Conservation (phyloP, 1,284 basidiomycete species). For the Fomitopsis betulina region DNA sequence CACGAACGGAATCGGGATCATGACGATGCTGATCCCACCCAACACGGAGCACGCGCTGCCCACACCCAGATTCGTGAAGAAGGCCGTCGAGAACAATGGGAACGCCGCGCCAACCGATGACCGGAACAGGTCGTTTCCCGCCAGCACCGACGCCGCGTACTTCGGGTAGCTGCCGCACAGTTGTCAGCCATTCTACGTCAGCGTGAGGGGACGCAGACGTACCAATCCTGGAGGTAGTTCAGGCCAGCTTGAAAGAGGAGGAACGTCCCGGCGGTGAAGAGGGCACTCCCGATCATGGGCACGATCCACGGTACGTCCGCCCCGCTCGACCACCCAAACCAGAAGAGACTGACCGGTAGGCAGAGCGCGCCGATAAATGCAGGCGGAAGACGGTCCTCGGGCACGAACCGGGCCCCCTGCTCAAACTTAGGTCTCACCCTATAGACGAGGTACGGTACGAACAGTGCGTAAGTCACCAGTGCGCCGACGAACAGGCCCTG, state of each 20-base stretch:
- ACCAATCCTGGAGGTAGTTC: conserved; percentile 1
- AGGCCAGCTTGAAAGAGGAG: conserved; percentile 28
- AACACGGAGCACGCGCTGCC: conserved; percentile 29
- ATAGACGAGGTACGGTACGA: conserved; percentile 15
- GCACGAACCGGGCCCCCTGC: conserved; percentile 20
- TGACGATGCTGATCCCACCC: conserved; percentile 25
- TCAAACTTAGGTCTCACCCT: conserved; percentile 14
- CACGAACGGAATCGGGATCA: conserved; percentile 26
- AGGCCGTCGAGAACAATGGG: conserved; percentile 30
- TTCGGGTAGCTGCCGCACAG: conserved; percentile 27
- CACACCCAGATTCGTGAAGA: conserved; percentile 30
- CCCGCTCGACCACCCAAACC: conserved; percentile 39
- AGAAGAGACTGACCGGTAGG: conserved; percentile 38
- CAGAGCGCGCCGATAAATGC: conserved; percentile 33
- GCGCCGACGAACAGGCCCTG: conserved; percentile 34
- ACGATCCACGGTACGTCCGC: conserved; percentile 27
- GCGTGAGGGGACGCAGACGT: not conserved
- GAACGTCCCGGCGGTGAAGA: conserved; percentile 24
- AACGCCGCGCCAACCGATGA: conserved; percentile 32
- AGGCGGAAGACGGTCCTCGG: conserved; percentile 40
- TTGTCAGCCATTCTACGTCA: not conserved
- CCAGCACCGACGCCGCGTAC: conserved; percentile 34
- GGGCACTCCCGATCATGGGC: conserved; percentile 21
- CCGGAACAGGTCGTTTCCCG: conserved; percentile 34
- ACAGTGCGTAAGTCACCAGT: conserved; percentile 12